Evolutionary conservation across 768 basidiomycete species (phyloP), one percentile per base, ranked within the genome.

Genomic region (Russula olivacea): DNA sequence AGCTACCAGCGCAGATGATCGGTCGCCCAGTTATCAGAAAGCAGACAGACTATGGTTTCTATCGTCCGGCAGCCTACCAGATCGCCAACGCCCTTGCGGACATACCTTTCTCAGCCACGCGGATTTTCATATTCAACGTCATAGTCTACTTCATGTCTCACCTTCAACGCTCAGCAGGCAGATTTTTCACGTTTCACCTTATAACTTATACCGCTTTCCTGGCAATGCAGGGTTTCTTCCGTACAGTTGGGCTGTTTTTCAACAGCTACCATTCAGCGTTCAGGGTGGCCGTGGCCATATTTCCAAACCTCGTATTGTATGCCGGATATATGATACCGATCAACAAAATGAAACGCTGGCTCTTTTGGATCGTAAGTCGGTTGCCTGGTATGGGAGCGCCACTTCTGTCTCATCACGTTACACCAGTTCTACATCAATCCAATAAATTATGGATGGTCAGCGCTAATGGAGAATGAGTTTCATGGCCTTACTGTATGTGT

Each of bases 381-480:
- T 59, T 62, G 9, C 1, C 30, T 40, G 3, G 17, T 10, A 8
- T 32, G n/a, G 28, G 49, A 17, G 32, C 15, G 19, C 84, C 11
- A 0, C 7, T 43, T 28, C 12, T 12, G 36, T 12, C 61, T 25
- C 19, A 49, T 34, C 23, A 30, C 23, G n/a, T 61, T 7, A n/a
- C 30, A 47, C 79, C 82, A 84, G 86, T 90, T 81, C 76, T 93
- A 93, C 74, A 72, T 92, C 65, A 88, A 94, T 71, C 93, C 93
- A 0, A 9, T 68, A 3, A 41, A 28, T 30, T 67, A 66, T 51
- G 85, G 83, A 0, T 93, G 89, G 81, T 83, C 87, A 64, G 85
- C 83, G 2, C 77, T 81, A 48, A 88, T 95, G 85, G 85, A 88
- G 73, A 95, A 94, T 71, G 93, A 96, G 71, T 93, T 95, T 74